Base-by-base conservation (phyloP, 352 stramenopile species). In the Phytophthora citricola region DNA sequence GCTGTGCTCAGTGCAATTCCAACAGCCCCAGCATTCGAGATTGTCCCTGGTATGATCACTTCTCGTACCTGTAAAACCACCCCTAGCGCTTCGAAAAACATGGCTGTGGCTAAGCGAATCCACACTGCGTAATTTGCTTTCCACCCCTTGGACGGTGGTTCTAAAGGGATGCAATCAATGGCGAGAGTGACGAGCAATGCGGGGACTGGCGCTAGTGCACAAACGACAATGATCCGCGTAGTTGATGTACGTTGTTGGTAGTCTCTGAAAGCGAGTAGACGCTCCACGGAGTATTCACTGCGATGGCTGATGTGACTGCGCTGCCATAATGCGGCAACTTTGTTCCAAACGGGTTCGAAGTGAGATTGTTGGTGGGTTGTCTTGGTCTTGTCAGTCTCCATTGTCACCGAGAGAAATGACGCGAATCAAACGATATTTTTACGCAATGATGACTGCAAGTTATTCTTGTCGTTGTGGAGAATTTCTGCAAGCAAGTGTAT, bases 91-190 rank as follows among this genome's bases (percentile, higher is more conserved):
- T 61, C 20, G 17, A 62, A 50, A 43, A 48, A 57, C 34, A 63
- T 57, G 15, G 56, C 56, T 1, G 39, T 9, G 24, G 17, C 9
- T 20, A 57, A 52, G 26, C 56, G 46, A 41, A 63, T 48, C 44
- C 56, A 63, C 1, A 63, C 20, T 10, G 56, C 44, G 3, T 49
- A 50, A 29, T 63, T 57, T 9, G 36, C 44, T 20, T 15, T 17
- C 44, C 56, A 63, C 2, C 45, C 34, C 14, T 56, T 47, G 0
- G 56, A 45, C 6, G 57, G 71, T 4, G 48, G 24, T 14, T 31
- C 39, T 8, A 79, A 51, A 1, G 71, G 71, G 2, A 79, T 66
- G 12, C 47, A 62, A 29, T 79, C 68, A 22, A 77, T 29, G 1
- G 56, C 10, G 7, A 72, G 22, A 0, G 54, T 26, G 1, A 71